These are phyloP conservation scores for Limtongia smithiae DNA, from an alignment of 805 yeast genomes.

Conservation along the genomic window DNA sequence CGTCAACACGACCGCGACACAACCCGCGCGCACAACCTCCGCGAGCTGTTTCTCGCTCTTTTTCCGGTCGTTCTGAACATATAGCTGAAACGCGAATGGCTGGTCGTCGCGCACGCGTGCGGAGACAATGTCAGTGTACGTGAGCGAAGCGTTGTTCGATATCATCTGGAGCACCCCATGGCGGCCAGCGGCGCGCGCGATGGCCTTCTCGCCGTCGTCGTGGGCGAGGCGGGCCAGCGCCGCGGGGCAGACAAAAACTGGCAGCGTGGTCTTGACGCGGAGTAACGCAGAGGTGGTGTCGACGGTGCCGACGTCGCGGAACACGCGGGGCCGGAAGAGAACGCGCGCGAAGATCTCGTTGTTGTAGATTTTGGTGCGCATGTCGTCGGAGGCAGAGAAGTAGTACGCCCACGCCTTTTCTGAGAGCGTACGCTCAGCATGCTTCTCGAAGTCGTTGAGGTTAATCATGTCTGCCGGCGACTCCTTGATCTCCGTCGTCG, in stretches of 20 bases:
- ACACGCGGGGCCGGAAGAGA: conserved; percentile 46
- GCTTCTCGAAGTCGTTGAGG: conserved; percentile 77
- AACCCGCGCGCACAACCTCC: conserved; percentile 42
- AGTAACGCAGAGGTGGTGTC: conserved; percentile 48
- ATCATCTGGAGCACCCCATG: conserved; percentile 50
- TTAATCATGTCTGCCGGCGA: conserved; percentile 44
- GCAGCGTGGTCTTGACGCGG: conserved; percentile 45
- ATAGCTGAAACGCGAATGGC: conserved; percentile 50
- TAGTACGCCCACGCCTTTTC: conserved; percentile 80
- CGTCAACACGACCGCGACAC: conserved; percentile 48
- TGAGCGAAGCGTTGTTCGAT: conserved; percentile 43
- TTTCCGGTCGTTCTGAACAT: conserved; percentile 44
- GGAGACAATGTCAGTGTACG: conserved; percentile 44
- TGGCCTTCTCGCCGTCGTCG: conserved; percentile 44
- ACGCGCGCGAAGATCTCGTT: conserved; percentile 43
- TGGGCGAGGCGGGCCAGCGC: conserved; percentile 46
- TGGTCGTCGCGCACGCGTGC: conserved; percentile 36
- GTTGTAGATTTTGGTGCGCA: conserved; percentile 46
- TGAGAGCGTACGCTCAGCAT: conserved; percentile 74
- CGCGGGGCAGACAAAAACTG: conserved; percentile 49
- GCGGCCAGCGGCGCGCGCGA: conserved; percentile 42
- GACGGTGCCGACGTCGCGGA: conserved; percentile 41
- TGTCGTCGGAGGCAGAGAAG: conserved; percentile 51
- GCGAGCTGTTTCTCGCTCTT: conserved; percentile 37
- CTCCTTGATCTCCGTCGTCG: conserved; percentile 11